Conservation (phyloP, 2,329 filamentous ascomycete genomes). For the Aspergillus ochraceus region DNA sequence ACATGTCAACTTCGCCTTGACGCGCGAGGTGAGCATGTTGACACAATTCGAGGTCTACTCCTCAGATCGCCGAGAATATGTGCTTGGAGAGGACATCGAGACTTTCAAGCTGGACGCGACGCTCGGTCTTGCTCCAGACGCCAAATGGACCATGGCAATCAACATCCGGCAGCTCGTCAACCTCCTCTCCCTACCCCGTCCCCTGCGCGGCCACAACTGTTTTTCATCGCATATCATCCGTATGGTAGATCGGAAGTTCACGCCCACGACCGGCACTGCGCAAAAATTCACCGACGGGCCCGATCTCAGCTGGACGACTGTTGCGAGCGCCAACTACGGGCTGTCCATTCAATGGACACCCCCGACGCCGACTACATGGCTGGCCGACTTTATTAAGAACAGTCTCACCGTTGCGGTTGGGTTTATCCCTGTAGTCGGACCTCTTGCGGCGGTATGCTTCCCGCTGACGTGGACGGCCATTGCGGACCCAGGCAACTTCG, state of each 20-base stretch:
- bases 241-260: slow-evolving; percentile 1
- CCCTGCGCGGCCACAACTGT: background rate
- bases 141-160: background rate
- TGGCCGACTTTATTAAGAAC: slow-evolving; percentile 1
- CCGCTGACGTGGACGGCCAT: slow-evolving; percentile 5
- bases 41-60: background rate
- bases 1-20: slow-evolving; percentile 1
- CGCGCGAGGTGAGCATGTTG: background rate
- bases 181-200: slow-evolving; percentile 1
- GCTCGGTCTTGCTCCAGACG: background rate
- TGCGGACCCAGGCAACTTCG: background rate
- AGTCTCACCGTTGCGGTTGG: background rate
- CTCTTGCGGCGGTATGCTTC: slow-evolving; percentile 1
- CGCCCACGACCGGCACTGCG: background rate
- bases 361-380: background rate
- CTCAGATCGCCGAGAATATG: background rate
- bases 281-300: background rate
- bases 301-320: background rate
- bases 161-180: slow-evolving; percentile 3
- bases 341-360: slow-evolving; percentile 2
- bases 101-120: background rate
- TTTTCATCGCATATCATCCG: background rate
- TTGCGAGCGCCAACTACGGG: background rate
- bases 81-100: background rate
- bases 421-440: slow-evolving; percentile 3